phyloP scores from a whole-genome alignment of 306 rosid species.

The Sicyos baderoa region DNA sequence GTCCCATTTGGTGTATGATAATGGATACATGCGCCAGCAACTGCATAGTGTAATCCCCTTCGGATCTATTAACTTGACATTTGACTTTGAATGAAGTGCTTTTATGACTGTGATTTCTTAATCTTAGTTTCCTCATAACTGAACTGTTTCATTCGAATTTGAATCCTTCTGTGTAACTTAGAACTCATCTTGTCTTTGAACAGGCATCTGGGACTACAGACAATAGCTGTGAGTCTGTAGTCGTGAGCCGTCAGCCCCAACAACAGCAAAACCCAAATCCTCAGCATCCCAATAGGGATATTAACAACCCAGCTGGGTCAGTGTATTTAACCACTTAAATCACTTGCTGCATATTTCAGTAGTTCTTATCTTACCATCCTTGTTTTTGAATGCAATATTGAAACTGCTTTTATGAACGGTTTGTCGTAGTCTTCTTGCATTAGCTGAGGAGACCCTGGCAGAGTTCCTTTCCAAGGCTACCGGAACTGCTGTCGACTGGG shows the following conservation, averaged over 20 bases:
- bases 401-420: neutral
- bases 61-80: no score
- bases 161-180: neutral
- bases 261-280: conserved; percentile 91
- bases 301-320: conserved; percentile 98
- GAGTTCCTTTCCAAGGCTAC: conserved; percentile 99
- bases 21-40: conserved; percentile 75
- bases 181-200: neutral
- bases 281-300: conserved; percentile 89
- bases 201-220: conserved; percentile 89
- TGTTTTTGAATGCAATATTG: neutral
- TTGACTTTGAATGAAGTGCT: neutral
- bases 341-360: neutral
- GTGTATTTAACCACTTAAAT: neutral
- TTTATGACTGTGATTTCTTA: neutral
- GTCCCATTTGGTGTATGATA: conserved; percentile 83
- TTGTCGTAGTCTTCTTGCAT: conserved; percentile 62
- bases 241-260: conserved; percentile 95
- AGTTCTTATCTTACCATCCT: neutral
- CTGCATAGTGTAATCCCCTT: conserved; percentile 56
- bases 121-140: neutral
- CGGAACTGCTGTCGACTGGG: conserved; percentile 99
- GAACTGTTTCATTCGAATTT: neutral
- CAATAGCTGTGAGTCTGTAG: conserved; percentile 99
- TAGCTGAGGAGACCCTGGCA: conserved; percentile 99